Evolutionary conservation across 768 basidiomycete genomes (phyloP), one percentile per base, ranked within the genome.

Genomic region (Lyophyllum decastes): DNA sequence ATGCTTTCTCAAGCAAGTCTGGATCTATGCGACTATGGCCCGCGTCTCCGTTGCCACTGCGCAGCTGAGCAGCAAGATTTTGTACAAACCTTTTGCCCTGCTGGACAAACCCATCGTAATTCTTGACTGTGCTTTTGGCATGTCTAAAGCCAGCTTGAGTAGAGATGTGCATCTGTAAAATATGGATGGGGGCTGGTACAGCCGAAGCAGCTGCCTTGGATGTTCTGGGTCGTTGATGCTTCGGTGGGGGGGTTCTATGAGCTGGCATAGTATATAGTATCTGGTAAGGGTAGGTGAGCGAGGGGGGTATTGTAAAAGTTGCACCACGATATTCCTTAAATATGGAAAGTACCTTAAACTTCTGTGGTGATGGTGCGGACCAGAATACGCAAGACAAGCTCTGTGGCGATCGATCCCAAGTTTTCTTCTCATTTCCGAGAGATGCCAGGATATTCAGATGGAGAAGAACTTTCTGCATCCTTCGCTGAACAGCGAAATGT

Each of bases 1-100:
- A 71, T 25, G 74, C 69, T 14, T 59, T 62, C 24, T 44, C 66
- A 10, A 74, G 57, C 10, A 61, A 34, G 17, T 63, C 55, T 4
- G 54, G 57, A 52, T 69, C 64, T 11, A 67, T 52, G 7, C 55
- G 61, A 11, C 63, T 61, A 12, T 49, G 12, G 17, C n/a, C n/a
- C 10, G 11, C 44, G 6, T 27, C 11, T 1, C 17, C 1, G 1
- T 10, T 4, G 10, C 16, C 16, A 19, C 16, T n/a, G 4, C 40
- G 17, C 3, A 3, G 40, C n/a, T 41, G n/a, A 5, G 2, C 40
- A n/a, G n/a, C 40, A 19, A 41, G 11, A 19, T 5, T 19, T 16
- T 19, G 4, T 16, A 10, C 16, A 10, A 41, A 41, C 5, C 16
- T 7, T 4, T 19, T 10, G n/a, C 40, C 16, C 2, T 2, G 3